These are phyloP conservation scores for Groenewaldozyma tartarivorans DNA, from an alignment of 805 yeast species.

Conservation along the genomic window DNA sequence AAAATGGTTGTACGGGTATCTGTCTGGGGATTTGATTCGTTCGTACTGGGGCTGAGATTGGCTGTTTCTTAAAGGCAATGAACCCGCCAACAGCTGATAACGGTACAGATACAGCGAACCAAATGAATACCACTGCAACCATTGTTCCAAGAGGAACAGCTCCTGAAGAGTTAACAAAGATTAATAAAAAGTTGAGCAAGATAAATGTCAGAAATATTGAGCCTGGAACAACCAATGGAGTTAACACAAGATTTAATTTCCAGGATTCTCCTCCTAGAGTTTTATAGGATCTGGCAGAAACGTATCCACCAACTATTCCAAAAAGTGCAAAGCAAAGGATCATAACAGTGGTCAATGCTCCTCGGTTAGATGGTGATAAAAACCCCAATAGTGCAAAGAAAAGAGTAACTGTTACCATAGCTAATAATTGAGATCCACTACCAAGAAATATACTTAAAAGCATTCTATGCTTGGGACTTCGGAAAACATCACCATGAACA, in stretches of 20 bases:
- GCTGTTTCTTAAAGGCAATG: conserved; percentile 54
- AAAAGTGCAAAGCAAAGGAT: conserved; percentile 72
- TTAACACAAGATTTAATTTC: conserved; percentile 74
- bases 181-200: conserved; percentile 70
- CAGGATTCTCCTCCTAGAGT: conserved; percentile 87
- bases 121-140: conserved; percentile 66
- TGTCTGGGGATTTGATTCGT: conserved; percentile 96
- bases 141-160: conserved; percentile 91
- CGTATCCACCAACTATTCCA: conserved; percentile 76
- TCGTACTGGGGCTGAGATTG: conserved; percentile 64
- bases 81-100: conserved; percentile 77
- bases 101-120: conserved; percentile 84
- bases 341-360: conserved; percentile 84
- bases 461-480: conserved; percentile 67
- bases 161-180: conserved; percentile 75
- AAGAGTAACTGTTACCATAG: conserved; percentile 66
- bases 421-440: conserved; percentile 74
- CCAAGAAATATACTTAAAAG: conserved; percentile 75
- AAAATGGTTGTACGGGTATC: conserved; percentile 86
- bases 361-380: conserved; percentile 89
- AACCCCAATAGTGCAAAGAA: conserved; percentile 82
- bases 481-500: conserved; percentile 89
- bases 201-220: conserved; percentile 52
- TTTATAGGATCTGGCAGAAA: conserved; percentile 78
- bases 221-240: conserved; percentile 86